Conservation (phyloP, 1,139 yeast species). For the Blastobotrys serpentis region DNA sequence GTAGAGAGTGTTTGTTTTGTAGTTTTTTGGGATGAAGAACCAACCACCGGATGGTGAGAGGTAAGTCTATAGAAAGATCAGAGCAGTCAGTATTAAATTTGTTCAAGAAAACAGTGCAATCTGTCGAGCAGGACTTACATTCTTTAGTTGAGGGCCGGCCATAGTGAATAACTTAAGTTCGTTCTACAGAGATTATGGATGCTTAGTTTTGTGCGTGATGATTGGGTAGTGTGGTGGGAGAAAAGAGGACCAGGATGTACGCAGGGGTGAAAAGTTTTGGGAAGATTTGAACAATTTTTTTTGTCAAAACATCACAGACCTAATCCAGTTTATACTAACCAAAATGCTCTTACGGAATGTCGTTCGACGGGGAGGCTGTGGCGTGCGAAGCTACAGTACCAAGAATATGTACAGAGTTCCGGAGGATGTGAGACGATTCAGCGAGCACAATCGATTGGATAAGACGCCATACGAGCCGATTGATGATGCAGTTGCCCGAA, state of each 20-base stretch:
- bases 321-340: no score
- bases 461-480: slow-evolving; percentile 28
- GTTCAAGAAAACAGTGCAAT: no score
- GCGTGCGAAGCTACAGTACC: neutral
- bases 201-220: slow-evolving; percentile 9
- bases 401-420: slow-evolving; percentile 19
- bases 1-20: slow-evolving; percentile 39
- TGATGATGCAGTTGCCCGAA: slow-evolving; percentile 48
- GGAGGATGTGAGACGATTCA: slow-evolving; percentile 32
- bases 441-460: slow-evolving; percentile 26
- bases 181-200: neutral
- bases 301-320: neutral
- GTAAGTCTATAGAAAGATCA: slow-evolving; percentile 29
- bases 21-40: slow-evolving; percentile 46
- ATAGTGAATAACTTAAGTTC: slow-evolving; percentile 8
- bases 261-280: slow-evolving; percentile 5
- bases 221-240: slow-evolving; percentile 15
- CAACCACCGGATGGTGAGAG: slow-evolving; percentile 46
- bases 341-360: neutral
- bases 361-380: neutral
- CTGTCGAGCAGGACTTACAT: slow-evolving; percentile 12
- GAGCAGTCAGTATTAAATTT: slow-evolving; percentile 5
- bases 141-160: slow-evolving; percentile 18
- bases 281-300: neutral
- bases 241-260: neutral